Evolutionary conservation across 768 basidiomycete genomes (phyloP), one percentile per base, ranked within the genome.

Genomic region (Tulasnella sp.): DNA sequence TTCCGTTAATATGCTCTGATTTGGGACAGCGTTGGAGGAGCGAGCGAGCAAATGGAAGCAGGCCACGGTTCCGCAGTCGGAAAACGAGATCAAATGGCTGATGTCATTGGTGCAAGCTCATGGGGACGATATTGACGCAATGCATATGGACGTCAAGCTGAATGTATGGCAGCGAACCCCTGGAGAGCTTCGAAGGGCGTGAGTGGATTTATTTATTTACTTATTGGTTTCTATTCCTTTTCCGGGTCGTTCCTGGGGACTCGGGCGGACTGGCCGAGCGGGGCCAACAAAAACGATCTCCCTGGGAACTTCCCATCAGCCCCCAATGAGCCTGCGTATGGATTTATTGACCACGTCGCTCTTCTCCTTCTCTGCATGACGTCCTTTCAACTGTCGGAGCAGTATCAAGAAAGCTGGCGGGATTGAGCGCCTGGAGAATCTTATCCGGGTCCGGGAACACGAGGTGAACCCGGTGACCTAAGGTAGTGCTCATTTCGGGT

Each of bases 131-230:
- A 86, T 92, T 34, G 89, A 90, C 41, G 88, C 86, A 75, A 98
- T 98, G 96, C 91, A 91, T 16, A 88, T 88, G 83, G 97, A 99
- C 86, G 87, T 91, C 80, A 92, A 89, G 86, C 85, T 93, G 80
- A 98, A 99, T 85, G 86, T 90, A 22, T 92, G 92, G 85, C 97
- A 99, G 87, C 90, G 93, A 84, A 98, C 96, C 2, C 89, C 88
- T 44, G 96, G 94, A 24, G 92, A 96, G 87, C 85, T 98, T 46
- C 83, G 81, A 79, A 79, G 83, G 77, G 81, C 83, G 84, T 85
- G 81, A 60, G 84, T 83, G 28, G 16, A 31, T 28, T 28, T 69
- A 37, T 69, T 69, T 46, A 16, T 69, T 37, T 3, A 31, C 64
- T 31, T n/a, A n/a, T n/a, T 28, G 24, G n/a, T 28, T 64, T 64